phyloP scores from a whole-genome alignment of 2,329 filamentous ascomycete genomes.

The Alternaria arborescens region DNA sequence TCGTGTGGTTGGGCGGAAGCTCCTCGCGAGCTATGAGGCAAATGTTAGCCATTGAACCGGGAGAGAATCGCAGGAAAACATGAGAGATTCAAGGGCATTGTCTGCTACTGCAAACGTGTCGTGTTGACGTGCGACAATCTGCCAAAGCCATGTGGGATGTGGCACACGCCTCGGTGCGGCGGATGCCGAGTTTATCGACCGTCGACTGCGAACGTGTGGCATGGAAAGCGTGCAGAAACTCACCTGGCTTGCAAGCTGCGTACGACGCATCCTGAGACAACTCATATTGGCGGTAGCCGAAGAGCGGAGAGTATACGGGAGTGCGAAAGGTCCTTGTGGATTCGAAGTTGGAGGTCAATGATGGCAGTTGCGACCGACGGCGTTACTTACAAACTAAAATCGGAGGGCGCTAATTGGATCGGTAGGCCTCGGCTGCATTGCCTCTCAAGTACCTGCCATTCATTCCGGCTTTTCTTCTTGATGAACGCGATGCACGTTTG shows the following conservation, averaged over 20 bases:
- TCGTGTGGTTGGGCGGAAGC: slow-evolving; percentile 71
- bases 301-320: slow-evolving; percentile 37
- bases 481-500: slow-evolving; percentile 20
- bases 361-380: slow-evolving; percentile 28
- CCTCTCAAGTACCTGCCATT: slow-evolving; percentile 23
- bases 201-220: slow-evolving; percentile 17
- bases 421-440: slow-evolving; percentile 41
- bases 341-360: slow-evolving; percentile 36
- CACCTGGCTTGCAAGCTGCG: slow-evolving; percentile 51
- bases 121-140: slow-evolving; percentile 11
- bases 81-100: background rate
- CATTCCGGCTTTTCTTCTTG: slow-evolving; percentile 41
- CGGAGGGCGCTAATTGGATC: slow-evolving; percentile 36
- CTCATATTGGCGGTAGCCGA: slow-evolving; percentile 48
- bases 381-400: slow-evolving; percentile 31
- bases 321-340: slow-evolving; percentile 31
- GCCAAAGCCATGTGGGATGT: slow-evolving; percentile 29
- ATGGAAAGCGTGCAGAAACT: slow-evolving; percentile 28
- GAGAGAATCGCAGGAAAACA: background rate
- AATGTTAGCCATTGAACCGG: slow-evolving; percentile 42
- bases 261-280: slow-evolving; percentile 52
- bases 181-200: slow-evolving; percentile 27
- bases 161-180: slow-evolving; percentile 40
- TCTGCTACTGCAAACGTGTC: background rate
- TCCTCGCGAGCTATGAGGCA: slow-evolving; percentile 66